Conservation (phyloP, 2,329 filamentous ascomycete genomes). For the Rachicladosporium sp. region DNA sequence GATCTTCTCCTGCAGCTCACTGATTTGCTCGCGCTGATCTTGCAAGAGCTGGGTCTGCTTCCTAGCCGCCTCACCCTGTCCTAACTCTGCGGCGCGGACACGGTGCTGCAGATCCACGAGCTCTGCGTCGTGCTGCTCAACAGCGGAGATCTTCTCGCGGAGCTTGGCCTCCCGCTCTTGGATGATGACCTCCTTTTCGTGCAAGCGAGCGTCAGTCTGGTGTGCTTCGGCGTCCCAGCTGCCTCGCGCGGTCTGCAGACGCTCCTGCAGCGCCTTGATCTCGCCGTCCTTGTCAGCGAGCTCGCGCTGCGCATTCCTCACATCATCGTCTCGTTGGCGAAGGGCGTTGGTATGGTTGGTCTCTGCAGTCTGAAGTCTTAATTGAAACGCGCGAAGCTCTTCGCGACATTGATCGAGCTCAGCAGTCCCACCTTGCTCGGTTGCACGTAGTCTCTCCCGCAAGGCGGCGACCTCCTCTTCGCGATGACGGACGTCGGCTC, state of each 20-base stretch:
- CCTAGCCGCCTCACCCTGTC: slow-evolving; percentile 16
- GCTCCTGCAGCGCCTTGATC: slow-evolving; percentile 24
- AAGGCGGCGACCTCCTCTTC: slow-evolving; percentile 12
- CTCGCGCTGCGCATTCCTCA: slow-evolving; percentile 48
- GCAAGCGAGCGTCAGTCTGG: slow-evolving; percentile 24
- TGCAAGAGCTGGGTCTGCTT: slow-evolving; percentile 44
- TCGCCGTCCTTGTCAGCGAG: slow-evolving; percentile 26
- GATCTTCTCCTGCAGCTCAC: slow-evolving; percentile 39
- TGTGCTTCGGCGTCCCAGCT: slow-evolving; percentile 27
- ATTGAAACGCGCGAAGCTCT: slow-evolving; percentile 48
- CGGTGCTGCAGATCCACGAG: slow-evolving; percentile 30
- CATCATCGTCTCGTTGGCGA: slow-evolving; percentile 27
- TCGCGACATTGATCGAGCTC: slow-evolving; percentile 9
- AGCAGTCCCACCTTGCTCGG: slow-evolving; percentile 6
- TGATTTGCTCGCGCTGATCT: slow-evolving; percentile 31
- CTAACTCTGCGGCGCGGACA: slow-evolving; percentile 16
- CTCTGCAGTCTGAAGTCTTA: slow-evolving; percentile 10
- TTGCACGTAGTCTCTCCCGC: slow-evolving; percentile 13
- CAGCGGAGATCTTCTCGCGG: slow-evolving; percentile 59
- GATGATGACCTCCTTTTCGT: slow-evolving; percentile 34
- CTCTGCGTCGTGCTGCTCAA: slow-evolving; percentile 65
- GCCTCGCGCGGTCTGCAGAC: slow-evolving; percentile 24
- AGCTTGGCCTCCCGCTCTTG: slow-evolving; percentile 64
- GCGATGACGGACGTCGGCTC: slow-evolving; percentile 1
- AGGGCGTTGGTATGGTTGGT: slow-evolving; percentile 14